These are phyloP conservation scores for Penicillium macrosclerotiorum DNA, from an alignment of 495 filamentous ascomycete genomes.

Conservation along the genomic window DNA sequence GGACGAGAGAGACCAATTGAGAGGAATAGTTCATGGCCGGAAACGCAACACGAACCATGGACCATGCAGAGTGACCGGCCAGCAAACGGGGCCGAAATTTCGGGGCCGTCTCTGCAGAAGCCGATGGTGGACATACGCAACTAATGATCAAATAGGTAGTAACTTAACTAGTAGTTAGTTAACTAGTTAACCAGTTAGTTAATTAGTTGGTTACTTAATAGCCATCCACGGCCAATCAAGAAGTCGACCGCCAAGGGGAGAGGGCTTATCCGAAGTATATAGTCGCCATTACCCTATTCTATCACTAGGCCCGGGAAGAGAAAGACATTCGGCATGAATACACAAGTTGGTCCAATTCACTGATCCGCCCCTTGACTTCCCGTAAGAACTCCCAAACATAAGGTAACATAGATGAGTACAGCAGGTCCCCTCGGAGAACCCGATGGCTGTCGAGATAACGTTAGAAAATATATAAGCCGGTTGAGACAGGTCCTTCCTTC, in stretches of 20 bases:
- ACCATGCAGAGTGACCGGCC: no score
- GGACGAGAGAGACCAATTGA: not conserved
- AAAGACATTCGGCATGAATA: conserved; percentile 5
- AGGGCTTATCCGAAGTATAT: conserved; percentile 5
- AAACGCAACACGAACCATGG: not conserved
- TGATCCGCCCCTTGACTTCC: conserved; percentile 4
- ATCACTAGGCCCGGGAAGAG: not conserved
- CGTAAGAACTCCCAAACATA: conserved; percentile 9
- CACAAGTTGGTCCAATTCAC: conserved; percentile 9
- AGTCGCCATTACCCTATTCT: not conserved
- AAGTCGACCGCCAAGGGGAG: no score
- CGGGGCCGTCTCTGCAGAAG: no score
- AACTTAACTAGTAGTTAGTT: no score
- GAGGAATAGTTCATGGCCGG: not conserved
- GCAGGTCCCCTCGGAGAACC: not conserved
- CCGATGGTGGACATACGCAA: no score
- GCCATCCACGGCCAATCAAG: no score
- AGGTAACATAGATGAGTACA: not conserved
- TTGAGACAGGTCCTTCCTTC: not conserved
- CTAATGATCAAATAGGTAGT: no score
- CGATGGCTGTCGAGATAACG: not conserved
- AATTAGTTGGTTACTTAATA: no score
- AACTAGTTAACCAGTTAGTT: no score
- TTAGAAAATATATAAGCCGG: not conserved
- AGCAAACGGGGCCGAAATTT: no score